Evolutionary conservation across 768 basidiomycete species (phyloP).

Genomic region (Kwoniella mangroviensis): DNA sequence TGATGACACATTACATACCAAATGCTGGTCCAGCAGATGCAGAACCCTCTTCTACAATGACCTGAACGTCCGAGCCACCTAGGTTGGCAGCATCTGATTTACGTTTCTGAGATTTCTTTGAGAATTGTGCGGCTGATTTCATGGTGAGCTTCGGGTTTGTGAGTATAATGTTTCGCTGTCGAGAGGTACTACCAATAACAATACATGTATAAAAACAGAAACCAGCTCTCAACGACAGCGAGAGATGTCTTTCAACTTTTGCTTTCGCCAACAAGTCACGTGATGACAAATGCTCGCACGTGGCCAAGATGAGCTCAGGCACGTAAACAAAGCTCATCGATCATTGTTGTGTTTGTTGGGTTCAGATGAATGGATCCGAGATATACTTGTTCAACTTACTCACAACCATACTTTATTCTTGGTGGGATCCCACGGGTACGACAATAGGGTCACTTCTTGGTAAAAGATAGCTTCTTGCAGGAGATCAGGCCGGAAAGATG

Average conservation of each 20-base stretch:
- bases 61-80: conserved; percentile 20
- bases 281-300: conserved; percentile 1
- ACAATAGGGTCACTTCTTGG: neutral
- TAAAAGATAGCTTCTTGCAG: conserved; percentile 19
- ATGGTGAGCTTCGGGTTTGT: conserved; percentile 4
- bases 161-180: neutral
- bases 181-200: neutral
- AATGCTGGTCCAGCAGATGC: conserved; percentile 47
- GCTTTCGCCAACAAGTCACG: conserved; percentile 1
- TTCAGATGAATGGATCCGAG: too few species aligned
- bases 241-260: conserved; percentile 18
- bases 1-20: conserved; percentile 31
- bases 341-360: too few species aligned
- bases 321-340: conserved; percentile 16
- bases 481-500: conserved; percentile 36
- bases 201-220: neutral
- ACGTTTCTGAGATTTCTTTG: conserved; percentile 37
- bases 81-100: conserved; percentile 37
- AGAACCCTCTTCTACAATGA: conserved; percentile 35
- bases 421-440: too few species aligned
- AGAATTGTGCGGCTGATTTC: conserved; percentile 11
- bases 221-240: too few species aligned
- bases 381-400: too few species aligned
- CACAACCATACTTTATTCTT: neutral
- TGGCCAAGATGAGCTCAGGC: conserved; percentile 9